phyloP scores from a whole-genome alignment of 2,329 filamentous ascomycete species.

The Cercospora sp. region DNA sequence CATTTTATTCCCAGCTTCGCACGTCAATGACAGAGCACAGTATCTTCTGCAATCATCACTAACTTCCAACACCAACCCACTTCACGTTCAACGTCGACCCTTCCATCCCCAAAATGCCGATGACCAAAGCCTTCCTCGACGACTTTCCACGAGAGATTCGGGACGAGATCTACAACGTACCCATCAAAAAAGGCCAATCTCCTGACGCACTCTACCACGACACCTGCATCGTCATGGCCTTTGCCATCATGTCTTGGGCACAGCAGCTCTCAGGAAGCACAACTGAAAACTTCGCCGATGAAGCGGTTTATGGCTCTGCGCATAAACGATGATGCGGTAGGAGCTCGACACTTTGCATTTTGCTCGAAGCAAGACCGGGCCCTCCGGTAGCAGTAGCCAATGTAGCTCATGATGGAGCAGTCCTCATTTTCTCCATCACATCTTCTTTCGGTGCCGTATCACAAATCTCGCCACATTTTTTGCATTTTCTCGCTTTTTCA shows the following conservation, averaged over 20 bases:
- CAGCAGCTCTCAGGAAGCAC: not conserved
- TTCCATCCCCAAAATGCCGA: not conserved
- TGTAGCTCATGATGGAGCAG: constrained; percentile 13
- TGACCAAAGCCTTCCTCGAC: not conserved
- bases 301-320: not conserved
- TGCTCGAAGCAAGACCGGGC: not conserved
- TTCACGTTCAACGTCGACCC: not conserved
- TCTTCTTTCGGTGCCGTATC: constrained; percentile 62
- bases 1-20: not conserved
- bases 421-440: constrained; percentile 39
- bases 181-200: not conserved
- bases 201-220: not conserved
- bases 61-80: not conserved
- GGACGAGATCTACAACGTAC: not conserved
- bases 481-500: constrained; percentile 70
- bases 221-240: not conserved
- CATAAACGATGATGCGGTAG: not conserved
- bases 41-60: not conserved
- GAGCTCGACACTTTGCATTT: not conserved
- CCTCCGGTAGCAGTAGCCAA: not conserved
- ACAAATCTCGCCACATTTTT: constrained; percentile 72
- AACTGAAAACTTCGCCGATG: not conserved
- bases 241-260: not conserved
- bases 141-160: not conserved
- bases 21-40: not conserved